Percentiles rank a stretch among this genome's conserved stretches.
Evolutionary conservation across 495 filamentous ascomycete species (phyloP).

Genomic region (Xylaria acuta): DNA sequence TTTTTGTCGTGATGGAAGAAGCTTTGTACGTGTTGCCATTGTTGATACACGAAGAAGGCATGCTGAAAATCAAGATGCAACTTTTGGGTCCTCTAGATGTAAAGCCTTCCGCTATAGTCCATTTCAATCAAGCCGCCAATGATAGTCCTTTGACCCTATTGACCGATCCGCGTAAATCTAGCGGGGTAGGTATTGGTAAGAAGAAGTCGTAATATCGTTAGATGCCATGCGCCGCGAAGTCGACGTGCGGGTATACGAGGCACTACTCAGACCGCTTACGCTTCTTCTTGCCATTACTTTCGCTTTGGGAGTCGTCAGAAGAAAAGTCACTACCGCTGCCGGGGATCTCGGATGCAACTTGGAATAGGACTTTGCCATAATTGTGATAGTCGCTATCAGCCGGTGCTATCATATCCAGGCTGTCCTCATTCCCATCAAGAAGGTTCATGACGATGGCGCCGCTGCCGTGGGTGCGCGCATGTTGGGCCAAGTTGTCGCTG

Average conservation of each 20-base stretch:
- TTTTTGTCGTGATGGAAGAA: conserved; percentile 40
- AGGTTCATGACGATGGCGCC: conserved; percentile 90
- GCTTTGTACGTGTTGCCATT: conserved; percentile 39
- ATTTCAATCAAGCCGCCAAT: conserved; percentile 25
- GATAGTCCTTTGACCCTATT: conserved; percentile 31
- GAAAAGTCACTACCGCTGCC: conserved; percentile 63
- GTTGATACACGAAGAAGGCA: conserved; percentile 46
- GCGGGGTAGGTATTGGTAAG: conserved; percentile 33
- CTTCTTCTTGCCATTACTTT: conserved; percentile 69
- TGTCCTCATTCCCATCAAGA: conserved; percentile 67
- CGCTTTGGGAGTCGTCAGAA: conserved; percentile 60
- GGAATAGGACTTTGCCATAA: conserved; percentile 77
- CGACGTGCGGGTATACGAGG: conserved; percentile 16
- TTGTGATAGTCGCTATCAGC: conserved; percentile 66
- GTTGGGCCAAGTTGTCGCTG: conserved; percentile 95
- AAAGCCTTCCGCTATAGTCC: conserved; percentile 26
- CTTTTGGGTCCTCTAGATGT: conserved; percentile 44
- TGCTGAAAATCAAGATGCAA: conserved; percentile 44
- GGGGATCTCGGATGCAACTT: conserved; percentile 71
- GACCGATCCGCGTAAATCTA: conserved; percentile 32
- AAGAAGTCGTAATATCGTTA: conserved; percentile 46
- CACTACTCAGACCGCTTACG: conserved; percentile 69
- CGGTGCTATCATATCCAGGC: conserved; percentile 50
- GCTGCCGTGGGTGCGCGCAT: conserved; percentile 90
- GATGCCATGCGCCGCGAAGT: conserved; percentile 31